These are phyloP conservation scores for Karstenula rhodostoma DNA, from an alignment of 2,329 filamentous ascomycete genomes.

Conservation along the genomic window DNA sequence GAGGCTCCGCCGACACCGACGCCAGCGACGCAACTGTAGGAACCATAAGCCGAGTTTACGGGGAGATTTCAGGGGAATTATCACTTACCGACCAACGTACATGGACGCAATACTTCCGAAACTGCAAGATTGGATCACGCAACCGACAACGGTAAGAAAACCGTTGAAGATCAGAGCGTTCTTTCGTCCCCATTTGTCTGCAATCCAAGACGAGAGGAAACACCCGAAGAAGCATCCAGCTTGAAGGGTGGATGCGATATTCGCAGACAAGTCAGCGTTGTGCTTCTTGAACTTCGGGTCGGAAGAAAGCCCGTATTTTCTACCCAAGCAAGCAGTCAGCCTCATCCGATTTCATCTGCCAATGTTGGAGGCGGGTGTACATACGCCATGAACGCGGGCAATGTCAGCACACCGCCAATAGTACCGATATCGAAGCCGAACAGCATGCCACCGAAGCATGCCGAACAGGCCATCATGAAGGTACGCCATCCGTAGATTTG, in stretches of 20 bases:
- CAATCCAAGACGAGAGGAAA: constrained; percentile 63
- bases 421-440: constrained; percentile 74
- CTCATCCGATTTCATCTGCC: constrained; percentile 1
- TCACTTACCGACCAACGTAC: constrained; percentile 69
- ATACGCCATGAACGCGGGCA: constrained; percentile 65
- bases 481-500: constrained; percentile 77
- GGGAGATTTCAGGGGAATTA: background rate
- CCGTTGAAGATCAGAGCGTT: constrained; percentile 64
- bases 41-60: constrained; percentile 19
- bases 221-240: constrained; percentile 73
- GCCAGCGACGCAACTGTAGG: constrained; percentile 60
- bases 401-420: constrained; percentile 71
- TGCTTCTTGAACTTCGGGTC: constrained; percentile 50
- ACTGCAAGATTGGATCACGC: constrained; percentile 70
- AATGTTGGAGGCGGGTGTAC: constrained; percentile 21
- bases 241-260: constrained; percentile 76
- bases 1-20: constrained; percentile 61
- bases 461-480: constrained; percentile 68
- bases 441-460: constrained; percentile 74
- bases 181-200: constrained; percentile 65
- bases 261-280: constrained; percentile 66
- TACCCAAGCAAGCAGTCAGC: constrained; percentile 33
- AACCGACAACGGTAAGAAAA: constrained; percentile 66
- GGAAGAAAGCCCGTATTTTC: constrained; percentile 60
- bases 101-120: constrained; percentile 67